phyloP scores from a whole-genome alignment of 495 filamentous ascomycete species.

The Neurospora sp. region DNA sequence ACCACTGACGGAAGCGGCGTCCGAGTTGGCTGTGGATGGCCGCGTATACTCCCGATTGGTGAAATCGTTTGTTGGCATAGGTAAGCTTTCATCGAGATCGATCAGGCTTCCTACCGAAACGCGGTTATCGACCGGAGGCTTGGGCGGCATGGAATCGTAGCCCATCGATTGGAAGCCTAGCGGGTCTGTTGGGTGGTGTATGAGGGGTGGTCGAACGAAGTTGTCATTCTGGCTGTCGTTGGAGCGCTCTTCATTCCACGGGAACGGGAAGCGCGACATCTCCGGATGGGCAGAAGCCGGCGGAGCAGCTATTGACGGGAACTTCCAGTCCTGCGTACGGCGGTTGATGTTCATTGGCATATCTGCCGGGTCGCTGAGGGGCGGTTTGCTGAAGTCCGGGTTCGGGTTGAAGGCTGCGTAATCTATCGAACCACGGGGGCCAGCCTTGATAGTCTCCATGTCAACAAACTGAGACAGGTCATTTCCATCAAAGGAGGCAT shows the following conservation, averaged over 20 bases:
- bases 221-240: neutral
- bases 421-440: slow-evolving; percentile 32
- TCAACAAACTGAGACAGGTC: slow-evolving; percentile 46
- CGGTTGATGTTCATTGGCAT: slow-evolving; percentile 31
- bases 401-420: slow-evolving; percentile 26
- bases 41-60: slow-evolving; percentile 23
- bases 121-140: slow-evolving; percentile 20
- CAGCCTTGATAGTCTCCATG: slow-evolving; percentile 49
- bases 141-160: slow-evolving; percentile 24
- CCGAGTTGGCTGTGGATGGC: slow-evolving; percentile 46
- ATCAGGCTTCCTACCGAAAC: slow-evolving; percentile 37
- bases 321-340: slow-evolving; percentile 52
- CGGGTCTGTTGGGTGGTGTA: slow-evolving; percentile 43
- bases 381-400: slow-evolving; percentile 34
- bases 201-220: slow-evolving; percentile 32
- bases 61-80: slow-evolving; percentile 10
- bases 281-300: slow-evolving; percentile 42
- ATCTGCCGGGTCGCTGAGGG: slow-evolving; percentile 41
- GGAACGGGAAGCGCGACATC: slow-evolving; percentile 38
- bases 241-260: slow-evolving; percentile 26
- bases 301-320: slow-evolving; percentile 38
- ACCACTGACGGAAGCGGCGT: slow-evolving; percentile 34
- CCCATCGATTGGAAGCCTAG: slow-evolving; percentile 31
- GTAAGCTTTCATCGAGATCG: slow-evolving; percentile 42
- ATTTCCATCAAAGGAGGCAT: slow-evolving; percentile 34